Base-by-base conservation (phyloP, 495 filamentous ascomycete species). In the Astrothelium subdiscretum region DNA sequence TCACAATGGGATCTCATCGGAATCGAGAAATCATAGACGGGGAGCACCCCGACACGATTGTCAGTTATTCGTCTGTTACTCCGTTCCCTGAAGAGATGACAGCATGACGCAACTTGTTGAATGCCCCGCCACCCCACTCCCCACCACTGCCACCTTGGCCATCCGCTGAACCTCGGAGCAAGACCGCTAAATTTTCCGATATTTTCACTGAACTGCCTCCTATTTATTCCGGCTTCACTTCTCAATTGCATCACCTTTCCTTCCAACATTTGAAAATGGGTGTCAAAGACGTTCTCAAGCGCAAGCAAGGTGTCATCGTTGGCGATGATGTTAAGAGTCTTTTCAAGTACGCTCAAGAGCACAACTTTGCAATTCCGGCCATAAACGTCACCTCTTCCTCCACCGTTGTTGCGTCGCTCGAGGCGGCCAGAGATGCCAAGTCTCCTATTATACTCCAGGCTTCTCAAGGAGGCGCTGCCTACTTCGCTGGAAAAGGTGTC, bases 361-460 rank as follows among this genome's bases (percentile, higher is more conserved):
- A 92, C 63, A 75, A 84, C 40, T 97, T 89, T 68, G 92, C 94
- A 71, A 90, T 97, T 65, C 94, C 94, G 62, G 88, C 87, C 74
- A 92, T 97, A 74, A 94, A 95, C 75, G 89, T 96, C 69, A 97
- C 94, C 67, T 95, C 90, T 57, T 92, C 87, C 59, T 94, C 88
- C 65, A 95, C 91, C 58, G 90, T 87, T 57, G 85, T 96, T 65
- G 85, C 91, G 67, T 78, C 87, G 24, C 88, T 97, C 60, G 94
- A 99, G 79, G 95, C 95, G 67, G 94, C 94, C 62, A 84, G 90
- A 64, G 94, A 97, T 72, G 76, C 83, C 68, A 92, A 91, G 70
- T 81, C 88, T 57, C 91, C 92, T 58, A 85, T 97, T 77, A 87
- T 96, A 73, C 84, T 96, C 62, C 92, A 97, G 78, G 78, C 90